phyloP scores from a whole-genome alignment of 2,329 filamentous ascomycete genomes.

The Fusarium praegraminearum region DNA sequence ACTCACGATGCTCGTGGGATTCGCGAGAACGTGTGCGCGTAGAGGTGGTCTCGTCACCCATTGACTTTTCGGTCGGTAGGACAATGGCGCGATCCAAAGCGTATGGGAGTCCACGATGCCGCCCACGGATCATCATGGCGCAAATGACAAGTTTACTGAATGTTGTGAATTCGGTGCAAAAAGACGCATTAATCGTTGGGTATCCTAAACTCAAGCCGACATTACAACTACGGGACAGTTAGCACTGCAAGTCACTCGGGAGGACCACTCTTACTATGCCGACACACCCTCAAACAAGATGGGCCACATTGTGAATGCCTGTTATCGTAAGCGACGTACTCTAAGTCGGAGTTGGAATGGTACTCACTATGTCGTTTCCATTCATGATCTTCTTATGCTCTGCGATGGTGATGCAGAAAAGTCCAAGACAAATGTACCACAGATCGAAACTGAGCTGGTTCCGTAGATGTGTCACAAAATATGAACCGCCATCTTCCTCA shows the following conservation, averaged over 20 bases:
- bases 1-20: conserved; percentile 35
- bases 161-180: conserved; percentile 49
- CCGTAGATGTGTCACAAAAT: conserved; percentile 52
- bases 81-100: conserved; percentile 53
- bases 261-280: conserved; percentile 48
- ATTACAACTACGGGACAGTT: conserved; percentile 48
- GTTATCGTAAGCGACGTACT: background rate
- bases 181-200: conserved; percentile 48
- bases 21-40: conserved; percentile 3
- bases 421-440: conserved; percentile 57
- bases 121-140: conserved; percentile 55
- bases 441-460: conserved; percentile 58
- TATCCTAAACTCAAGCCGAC: conserved; percentile 54
- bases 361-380: conserved; percentile 42
- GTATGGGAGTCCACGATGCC: conserved; percentile 53
- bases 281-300: conserved; percentile 53
- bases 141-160: conserved; percentile 55
- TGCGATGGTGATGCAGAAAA: conserved; percentile 53
- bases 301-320: conserved; percentile 50
- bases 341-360: fast-evolving
- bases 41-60: conserved; percentile 23
- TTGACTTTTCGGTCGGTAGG: conserved; percentile 46
- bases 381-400: conserved; percentile 48
- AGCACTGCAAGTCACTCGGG: background rate
- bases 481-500: conserved; percentile 47